A percentile compares a stretch with the other conserved stretches of the same genome.
These are phyloP conservation scores for Penicillium sp. DNA, from an alignment of 2,329 filamentous ascomycete genomes.

Conservation along the genomic window DNA sequence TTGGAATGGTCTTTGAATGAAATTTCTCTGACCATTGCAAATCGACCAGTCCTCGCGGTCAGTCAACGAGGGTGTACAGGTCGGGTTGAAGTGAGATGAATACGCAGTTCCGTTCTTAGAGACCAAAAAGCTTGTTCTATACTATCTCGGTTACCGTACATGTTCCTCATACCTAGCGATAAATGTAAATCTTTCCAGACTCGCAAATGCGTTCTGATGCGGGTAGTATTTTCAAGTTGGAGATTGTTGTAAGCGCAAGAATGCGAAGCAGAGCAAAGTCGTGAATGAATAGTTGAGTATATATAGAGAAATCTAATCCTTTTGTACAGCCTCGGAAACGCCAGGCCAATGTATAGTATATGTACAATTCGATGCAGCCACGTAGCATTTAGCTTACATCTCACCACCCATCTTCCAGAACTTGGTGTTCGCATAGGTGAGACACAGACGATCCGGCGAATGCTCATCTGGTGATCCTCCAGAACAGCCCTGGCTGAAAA, in stretches of 20 bases:
- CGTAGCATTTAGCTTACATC: slow-evolving; percentile 19
- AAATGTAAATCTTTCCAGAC: neutral
- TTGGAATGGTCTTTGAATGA: slow-evolving; percentile 5
- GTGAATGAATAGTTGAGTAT: neutral
- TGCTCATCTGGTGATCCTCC: slow-evolving; percentile 8
- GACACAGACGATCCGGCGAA: slow-evolving; percentile 30
- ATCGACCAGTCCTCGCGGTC: slow-evolving; percentile 13
- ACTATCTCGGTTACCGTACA: slow-evolving; percentile 1
- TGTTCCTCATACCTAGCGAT: neutral
- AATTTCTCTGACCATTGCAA: neutral
- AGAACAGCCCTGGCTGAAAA: slow-evolving; percentile 7
- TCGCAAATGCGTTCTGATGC: neutral
- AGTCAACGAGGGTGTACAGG: slow-evolving; percentile 12
- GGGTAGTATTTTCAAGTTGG: neutral
- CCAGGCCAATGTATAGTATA: neutral
- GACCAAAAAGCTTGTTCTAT: slow-evolving; percentile 24
- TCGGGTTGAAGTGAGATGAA: slow-evolving; percentile 21
- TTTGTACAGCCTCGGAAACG: neutral
- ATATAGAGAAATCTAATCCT: neutral
- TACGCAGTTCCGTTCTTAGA: slow-evolving; percentile 20
- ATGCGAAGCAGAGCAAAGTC: neutral
- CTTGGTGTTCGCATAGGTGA: slow-evolving; percentile 46
- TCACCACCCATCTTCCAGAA: slow-evolving; percentile 46
- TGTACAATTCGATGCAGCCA: neutral
- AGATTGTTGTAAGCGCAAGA: neutral